These are phyloP conservation scores for Aquilaria malaccensis DNA, from an alignment of 345 rosid genomes.

Conservation along the genomic window DNA sequence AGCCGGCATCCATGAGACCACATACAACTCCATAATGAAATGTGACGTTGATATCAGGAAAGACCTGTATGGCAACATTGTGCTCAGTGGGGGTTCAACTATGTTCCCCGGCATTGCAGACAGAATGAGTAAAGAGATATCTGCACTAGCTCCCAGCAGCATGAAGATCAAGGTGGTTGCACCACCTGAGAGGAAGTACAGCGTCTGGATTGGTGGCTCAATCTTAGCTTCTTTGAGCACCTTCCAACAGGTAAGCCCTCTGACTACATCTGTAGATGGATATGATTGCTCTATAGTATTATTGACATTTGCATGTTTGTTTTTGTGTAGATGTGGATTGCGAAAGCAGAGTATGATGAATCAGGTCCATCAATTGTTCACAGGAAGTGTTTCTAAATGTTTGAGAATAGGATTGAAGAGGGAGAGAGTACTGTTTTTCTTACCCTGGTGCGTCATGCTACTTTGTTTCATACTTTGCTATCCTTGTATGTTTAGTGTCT, in stretches of 20 bases:
- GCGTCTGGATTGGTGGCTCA: conserved; percentile 11
- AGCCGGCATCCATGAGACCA: conserved; percentile 5
- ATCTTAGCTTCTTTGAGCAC: conserved; percentile 6
- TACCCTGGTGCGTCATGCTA: too few species aligned
- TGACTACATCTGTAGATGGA: background rate
- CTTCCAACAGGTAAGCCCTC: background rate
- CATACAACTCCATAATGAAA: conserved; percentile 17
- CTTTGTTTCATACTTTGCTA: too few species aligned
- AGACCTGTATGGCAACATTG: conserved; percentile 18
- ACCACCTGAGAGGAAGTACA: conserved; percentile 18
- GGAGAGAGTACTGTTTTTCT: too few species aligned
- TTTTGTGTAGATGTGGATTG: conserved; percentile 6
- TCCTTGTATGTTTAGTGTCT: too few species aligned
- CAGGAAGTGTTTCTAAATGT: conserved; percentile 4
- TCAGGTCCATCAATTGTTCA: conserved; percentile 7
- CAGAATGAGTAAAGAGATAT: conserved; percentile 5
- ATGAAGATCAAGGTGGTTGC: conserved; percentile 20
- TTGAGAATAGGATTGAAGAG: too few species aligned
- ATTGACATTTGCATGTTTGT: background rate
- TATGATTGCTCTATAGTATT: background rate
- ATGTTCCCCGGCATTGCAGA: conserved; percentile 7
- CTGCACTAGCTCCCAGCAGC: conserved; percentile 16
- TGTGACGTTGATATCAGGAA: conserved; percentile 20
- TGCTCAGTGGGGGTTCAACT: conserved; percentile 14
- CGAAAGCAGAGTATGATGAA: conserved; percentile 5